Conservation (phyloP, 2,329 filamentous ascomycete species). For the Lachnellula cervina region DNA sequence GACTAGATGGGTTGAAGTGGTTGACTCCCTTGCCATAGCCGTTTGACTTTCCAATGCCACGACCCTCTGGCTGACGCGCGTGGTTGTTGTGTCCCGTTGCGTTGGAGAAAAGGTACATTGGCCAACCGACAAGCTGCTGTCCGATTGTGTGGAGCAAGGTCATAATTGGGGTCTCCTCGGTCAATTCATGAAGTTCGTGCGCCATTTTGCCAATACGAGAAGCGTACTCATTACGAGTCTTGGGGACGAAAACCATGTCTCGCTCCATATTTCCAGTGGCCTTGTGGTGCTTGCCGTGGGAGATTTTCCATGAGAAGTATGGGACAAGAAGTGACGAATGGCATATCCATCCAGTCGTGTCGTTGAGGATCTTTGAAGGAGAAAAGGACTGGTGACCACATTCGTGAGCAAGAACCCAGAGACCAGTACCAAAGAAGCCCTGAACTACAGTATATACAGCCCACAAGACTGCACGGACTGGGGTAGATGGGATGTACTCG, state of each 20-base stretch:
- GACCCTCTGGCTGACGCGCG: slow-evolving; percentile 84
- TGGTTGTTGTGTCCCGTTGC: slow-evolving; percentile 96
- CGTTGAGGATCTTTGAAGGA: slow-evolving; percentile 83
- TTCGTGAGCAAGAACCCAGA: slow-evolving; percentile 97
- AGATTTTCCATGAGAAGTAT: slow-evolving; percentile 99
- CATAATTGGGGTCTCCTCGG: slow-evolving; percentile 88
- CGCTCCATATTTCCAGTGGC: slow-evolving; percentile 94
- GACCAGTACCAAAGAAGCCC: slow-evolving; percentile 85
- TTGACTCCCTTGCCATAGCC: slow-evolving; percentile 78
- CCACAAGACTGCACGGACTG: slow-evolving; percentile 62
- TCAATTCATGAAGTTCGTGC: slow-evolving; percentile 82
- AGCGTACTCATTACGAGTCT: slow-evolving; percentile 79
- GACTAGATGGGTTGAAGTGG: slow-evolving; percentile 87
- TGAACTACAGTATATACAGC: slow-evolving; percentile 67
- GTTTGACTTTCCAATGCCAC: slow-evolving; percentile 88
- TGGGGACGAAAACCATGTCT: slow-evolving; percentile 98
- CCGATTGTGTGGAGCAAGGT: slow-evolving; percentile 68
- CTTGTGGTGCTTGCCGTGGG: slow-evolving; percentile 99
- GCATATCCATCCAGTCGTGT: slow-evolving; percentile 85
- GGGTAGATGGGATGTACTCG: slow-evolving; percentile 68
- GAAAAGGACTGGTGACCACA: slow-evolving; percentile 98
- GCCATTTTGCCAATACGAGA: slow-evolving; percentile 65
- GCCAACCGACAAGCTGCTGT: slow-evolving; percentile 93
- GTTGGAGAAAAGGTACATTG: slow-evolving; percentile 84
- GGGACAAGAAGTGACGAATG: slow-evolving; percentile 88